Conservation (phyloP, 768 basidiomycete genomes). For the Leccinellum albellum region DNA sequence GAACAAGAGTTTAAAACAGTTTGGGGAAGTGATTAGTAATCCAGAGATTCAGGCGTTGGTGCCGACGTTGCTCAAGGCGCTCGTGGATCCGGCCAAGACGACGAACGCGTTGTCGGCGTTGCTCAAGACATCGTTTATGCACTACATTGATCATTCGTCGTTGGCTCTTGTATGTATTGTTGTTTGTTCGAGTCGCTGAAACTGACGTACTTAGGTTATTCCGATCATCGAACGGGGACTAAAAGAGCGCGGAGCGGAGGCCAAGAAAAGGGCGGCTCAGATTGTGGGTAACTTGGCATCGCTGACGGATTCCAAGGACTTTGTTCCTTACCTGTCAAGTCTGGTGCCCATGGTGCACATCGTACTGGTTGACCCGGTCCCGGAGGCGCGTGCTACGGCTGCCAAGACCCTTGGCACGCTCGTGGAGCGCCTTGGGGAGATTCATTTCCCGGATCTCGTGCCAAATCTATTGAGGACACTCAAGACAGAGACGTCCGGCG, state of each 20-base stretch:
- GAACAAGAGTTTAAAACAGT: constrained; percentile 94
- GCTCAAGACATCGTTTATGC: constrained; percentile 93
- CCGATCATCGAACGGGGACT: constrained; percentile 94
- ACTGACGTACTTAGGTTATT: constrained; percentile 57
- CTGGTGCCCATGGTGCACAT: constrained; percentile 88
- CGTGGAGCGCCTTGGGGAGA: constrained; percentile 93
- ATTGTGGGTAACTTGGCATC: constrained; percentile 97
- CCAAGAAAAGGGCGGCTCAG: constrained; percentile 92
- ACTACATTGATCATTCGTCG: constrained; percentile 97
- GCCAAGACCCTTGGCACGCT: constrained; percentile 94
- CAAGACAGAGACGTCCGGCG: constrained; percentile 89
- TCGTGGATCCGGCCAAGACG: constrained; percentile 93
- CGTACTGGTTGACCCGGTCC: constrained; percentile 94
- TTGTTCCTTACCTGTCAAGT: constrained; percentile 81
- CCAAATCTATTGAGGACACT: constrained; percentile 83
- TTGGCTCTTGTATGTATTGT: constrained; percentile 68
- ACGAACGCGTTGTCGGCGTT: constrained; percentile 79
- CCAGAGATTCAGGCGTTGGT: constrained; percentile 94
- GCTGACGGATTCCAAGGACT: constrained; percentile 84
- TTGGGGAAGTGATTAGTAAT: constrained; percentile 97
- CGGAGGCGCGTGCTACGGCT: constrained; percentile 95
- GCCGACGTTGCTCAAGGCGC: constrained; percentile 84
- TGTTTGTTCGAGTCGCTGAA: background rate
- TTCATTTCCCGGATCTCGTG: constrained; percentile 93
- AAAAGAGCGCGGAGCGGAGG: constrained; percentile 87